These are phyloP conservation scores for Exophiala alcalophila DNA, from an alignment of 2,329 filamentous ascomycete species.

Conservation along the genomic window DNA sequence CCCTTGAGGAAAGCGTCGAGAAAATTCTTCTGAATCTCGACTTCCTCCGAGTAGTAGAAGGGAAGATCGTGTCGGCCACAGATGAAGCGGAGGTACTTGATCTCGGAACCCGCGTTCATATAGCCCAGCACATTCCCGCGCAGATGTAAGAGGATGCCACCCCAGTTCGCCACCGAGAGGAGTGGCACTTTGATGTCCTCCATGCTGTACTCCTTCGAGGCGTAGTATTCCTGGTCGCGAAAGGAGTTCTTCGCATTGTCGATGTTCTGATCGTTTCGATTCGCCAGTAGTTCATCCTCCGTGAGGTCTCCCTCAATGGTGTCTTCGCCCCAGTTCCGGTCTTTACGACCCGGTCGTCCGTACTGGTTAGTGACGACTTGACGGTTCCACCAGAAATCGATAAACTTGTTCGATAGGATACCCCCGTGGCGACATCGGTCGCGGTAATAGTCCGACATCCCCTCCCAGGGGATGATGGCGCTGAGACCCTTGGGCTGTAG, in stretches of 20 bases:
- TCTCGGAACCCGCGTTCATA: slow-evolving; percentile 58
- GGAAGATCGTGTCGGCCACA: slow-evolving; percentile 68
- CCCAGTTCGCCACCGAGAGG: slow-evolving; percentile 68
- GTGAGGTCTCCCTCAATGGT: slow-evolving; percentile 41
- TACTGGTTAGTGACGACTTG: slow-evolving; percentile 65
- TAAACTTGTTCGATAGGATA: slow-evolving; percentile 58
- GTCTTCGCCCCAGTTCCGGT: slow-evolving; percentile 52
- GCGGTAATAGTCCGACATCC: slow-evolving; percentile 56
- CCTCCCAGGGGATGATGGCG: slow-evolving; percentile 55
- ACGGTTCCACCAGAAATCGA: slow-evolving; percentile 51
- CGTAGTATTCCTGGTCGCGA: slow-evolving; percentile 63
- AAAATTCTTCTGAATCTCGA: slow-evolving; percentile 65
- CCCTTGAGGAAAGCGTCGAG: slow-evolving; percentile 69
- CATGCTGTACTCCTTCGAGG: slow-evolving; percentile 62
- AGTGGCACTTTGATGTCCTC: slow-evolving; percentile 66
- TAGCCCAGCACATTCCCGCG: slow-evolving; percentile 67
- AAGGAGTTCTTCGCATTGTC: slow-evolving; percentile 54
- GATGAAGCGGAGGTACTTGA: slow-evolving; percentile 68
- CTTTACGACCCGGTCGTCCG: slow-evolving; percentile 51
- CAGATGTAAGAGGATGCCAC: slow-evolving; percentile 66
- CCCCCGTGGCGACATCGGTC: slow-evolving; percentile 62
- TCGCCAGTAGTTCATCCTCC: too few species aligned
- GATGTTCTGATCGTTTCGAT: slow-evolving; percentile 42
- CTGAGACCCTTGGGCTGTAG: slow-evolving; percentile 51
- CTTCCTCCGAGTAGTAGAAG: slow-evolving; percentile 68